These are phyloP conservation scores for Diutina mesorugosa DNA, from an alignment of 1,139 yeast genomes.

Conservation along the genomic window DNA sequence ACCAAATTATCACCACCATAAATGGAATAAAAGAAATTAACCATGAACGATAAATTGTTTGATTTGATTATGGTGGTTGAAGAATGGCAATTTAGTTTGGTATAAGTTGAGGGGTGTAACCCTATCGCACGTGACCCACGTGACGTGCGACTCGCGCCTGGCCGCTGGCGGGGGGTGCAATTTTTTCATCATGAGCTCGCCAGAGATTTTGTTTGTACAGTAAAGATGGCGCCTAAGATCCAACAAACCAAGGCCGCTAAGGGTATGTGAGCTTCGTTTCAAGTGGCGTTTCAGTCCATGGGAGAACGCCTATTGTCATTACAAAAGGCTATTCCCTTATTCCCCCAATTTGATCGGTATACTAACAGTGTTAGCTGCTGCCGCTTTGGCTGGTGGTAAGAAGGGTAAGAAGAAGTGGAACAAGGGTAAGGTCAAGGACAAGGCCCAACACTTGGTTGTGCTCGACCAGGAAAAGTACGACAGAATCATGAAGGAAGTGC, in stretches of 20 bases:
- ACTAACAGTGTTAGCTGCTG: conserved; percentile 45
- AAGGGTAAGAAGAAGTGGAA: conserved; percentile 99
- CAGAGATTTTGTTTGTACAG: background rate
- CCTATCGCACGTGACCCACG: background rate
- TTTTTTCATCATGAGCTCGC: background rate
- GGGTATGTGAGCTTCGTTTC: conserved; percentile 17
- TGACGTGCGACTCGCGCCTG: background rate
- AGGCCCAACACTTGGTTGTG: conserved; percentile 97
- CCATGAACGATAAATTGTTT: background rate
- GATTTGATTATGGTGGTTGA: background rate
- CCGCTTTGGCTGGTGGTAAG: conserved; percentile 99
- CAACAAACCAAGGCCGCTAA: conserved; percentile 99
- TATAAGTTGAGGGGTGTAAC: background rate
- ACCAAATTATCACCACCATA: no score
- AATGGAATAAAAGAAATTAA: no score
- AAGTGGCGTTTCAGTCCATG: background rate
- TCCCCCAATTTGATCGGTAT: no score
- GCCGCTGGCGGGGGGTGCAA: background rate
- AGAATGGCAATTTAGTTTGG: no score
- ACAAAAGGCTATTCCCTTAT: no score
- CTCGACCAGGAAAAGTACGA: conserved; percentile 98
- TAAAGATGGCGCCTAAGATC: conserved; percentile 95
- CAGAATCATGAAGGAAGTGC: conserved; percentile 98
- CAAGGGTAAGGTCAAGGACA: conserved; percentile 99
- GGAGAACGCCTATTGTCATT: background rate